Base-by-base conservation (phyloP, 2,329 filamentous ascomycete species). In the Stagonosporopsis chrysanthemi region DNA sequence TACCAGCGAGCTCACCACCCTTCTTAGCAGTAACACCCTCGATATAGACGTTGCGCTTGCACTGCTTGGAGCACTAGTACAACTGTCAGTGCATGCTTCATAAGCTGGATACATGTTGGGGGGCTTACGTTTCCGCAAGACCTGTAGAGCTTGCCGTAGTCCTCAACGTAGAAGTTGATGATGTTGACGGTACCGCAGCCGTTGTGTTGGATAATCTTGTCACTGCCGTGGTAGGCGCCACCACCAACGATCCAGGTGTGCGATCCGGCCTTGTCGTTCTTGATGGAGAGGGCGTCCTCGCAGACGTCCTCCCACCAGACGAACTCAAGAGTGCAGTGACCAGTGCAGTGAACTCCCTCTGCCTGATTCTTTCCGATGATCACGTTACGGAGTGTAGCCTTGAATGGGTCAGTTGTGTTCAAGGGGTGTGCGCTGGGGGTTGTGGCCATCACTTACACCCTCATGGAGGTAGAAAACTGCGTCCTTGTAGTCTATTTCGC, bases 311-410 rank as follows among this genome's bases (percentile, higher is more conserved):
- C 66, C 63, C 72, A 80, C 77, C 78, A 79, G 28, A 79, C 77
- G n/a, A 49, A 58, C 45, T 77, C 77, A 28, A 82, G 71, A 24
- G 75, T 81, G 70, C 82, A 83, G 40, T 77, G 74, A 1, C 67
- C 67, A 56, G 78, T 69, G 73, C 82, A 84, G 74, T 84, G 81
- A 31, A 84, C 79, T 58, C 81, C 82, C 68, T 84, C 82, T 26
- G 78, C 75, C 64, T 83, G 79, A 55, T 79, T 78, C 44, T 77
- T 75, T 17, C 82, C 81, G 49, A 84, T 83, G 69, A 84, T 83
- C 64, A 81, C 81, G 61, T 84, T 84, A 56, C 76, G 78, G 35
- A 84, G 73, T 14, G 79, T 81, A 26, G 24, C 24, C 19, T 19
- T 26, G 24, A 26, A 8, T 26, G 8, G 6, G 24, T 26, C 24